Evolutionary conservation across 1,284 basidiomycete species (phyloP).

Genomic region (Takashimella tepidaria): DNA sequence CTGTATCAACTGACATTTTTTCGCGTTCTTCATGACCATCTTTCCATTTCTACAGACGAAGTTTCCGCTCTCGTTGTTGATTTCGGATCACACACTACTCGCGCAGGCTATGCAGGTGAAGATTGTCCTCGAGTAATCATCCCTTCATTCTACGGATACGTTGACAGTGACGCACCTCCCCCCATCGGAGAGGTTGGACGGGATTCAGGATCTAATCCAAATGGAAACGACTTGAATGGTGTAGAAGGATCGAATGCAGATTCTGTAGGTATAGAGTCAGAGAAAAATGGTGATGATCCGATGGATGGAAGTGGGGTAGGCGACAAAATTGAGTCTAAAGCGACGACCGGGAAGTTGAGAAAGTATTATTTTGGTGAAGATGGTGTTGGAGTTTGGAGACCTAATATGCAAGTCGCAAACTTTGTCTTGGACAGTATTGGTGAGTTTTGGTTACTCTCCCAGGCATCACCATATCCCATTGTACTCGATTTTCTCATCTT

Average conservation of each 20-base stretch:
- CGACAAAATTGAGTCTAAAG: conserved; percentile 37
- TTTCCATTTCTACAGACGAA: conserved; percentile 36
- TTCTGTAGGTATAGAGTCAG: too few relatives aligned
- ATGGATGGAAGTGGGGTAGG: conserved; percentile 16
- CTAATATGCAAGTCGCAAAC: conserved; percentile 78
- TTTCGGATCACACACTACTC: conserved; percentile 81
- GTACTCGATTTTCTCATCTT: conserved; percentile 6
- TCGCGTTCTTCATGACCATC: background rate
- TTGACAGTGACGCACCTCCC: conserved; percentile 43
- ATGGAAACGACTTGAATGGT: conserved; percentile 49
- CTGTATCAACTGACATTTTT: background rate
- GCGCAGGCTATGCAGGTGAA: conserved; percentile 95
- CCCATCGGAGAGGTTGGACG: conserved; percentile 2
- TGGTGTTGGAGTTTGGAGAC: conserved; percentile 86
- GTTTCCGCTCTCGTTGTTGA: conserved; percentile 94
- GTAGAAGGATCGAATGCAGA: conserved; percentile 44
- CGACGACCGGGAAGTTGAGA: conserved; percentile 41
- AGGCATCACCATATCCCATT: too few relatives aligned
- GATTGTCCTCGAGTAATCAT: conserved; percentile 90
- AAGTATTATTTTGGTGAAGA: conserved; percentile 83
- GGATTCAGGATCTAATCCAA: conserved; percentile 9
- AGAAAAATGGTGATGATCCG: conserved; percentile 11
- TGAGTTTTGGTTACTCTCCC: conserved; percentile 56
- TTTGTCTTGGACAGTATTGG: conserved; percentile 81
- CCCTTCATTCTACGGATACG: conserved; percentile 83